A percentile compares a stretch with the other conserved stretches of the same genome.
Evolutionary conservation across 2,329 filamentous ascomycete species (phyloP).

Genomic region (Ampelomyces quisqualis): DNA sequence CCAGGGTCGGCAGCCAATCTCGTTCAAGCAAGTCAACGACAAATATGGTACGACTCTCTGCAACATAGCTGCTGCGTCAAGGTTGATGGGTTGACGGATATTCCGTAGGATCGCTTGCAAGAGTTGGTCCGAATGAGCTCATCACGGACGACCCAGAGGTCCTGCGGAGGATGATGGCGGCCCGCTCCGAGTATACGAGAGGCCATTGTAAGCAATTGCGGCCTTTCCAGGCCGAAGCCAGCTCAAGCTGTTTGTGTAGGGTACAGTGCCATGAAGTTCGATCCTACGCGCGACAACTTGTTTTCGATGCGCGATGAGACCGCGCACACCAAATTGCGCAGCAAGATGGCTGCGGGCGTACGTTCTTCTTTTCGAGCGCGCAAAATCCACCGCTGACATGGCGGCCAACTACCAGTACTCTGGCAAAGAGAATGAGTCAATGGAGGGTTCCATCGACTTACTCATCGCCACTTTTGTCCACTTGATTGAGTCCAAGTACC

Average conservation of each 20-base stretch:
- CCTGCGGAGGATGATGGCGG: conserved; percentile 48
- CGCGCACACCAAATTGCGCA: conserved; percentile 43
- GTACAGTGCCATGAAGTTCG: conserved; percentile 49
- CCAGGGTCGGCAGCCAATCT: conserved; percentile 13
- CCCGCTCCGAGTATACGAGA: conserved; percentile 40
- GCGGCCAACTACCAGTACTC: conserved; percentile 31
- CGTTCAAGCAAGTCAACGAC: conserved; percentile 13
- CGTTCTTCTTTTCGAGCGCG: neutral
- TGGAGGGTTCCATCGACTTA: conserved; percentile 53
- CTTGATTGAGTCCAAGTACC: conserved; percentile 52
- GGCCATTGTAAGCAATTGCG: conserved; percentile 24
- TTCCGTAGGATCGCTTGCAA: conserved; percentile 31
- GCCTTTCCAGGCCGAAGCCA: conserved; percentile 6
- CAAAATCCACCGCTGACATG: neutral
- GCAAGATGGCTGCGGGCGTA: conserved; percentile 51
- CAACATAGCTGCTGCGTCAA: no score
- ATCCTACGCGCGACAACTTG: conserved; percentile 53
- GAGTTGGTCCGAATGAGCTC: conserved; percentile 51
- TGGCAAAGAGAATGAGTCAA: conserved; percentile 54
- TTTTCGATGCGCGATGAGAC: conserved; percentile 52
- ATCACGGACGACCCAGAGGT: conserved; percentile 52
- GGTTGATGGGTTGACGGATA: no score
- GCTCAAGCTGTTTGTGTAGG: conserved; percentile 3
- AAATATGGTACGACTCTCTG: conserved; percentile 21
- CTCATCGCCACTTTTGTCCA: conserved; percentile 48